These are phyloP conservation scores for Durio zibethinus DNA, from an alignment of 345 rosid genomes.

Conservation along the genomic window DNA sequence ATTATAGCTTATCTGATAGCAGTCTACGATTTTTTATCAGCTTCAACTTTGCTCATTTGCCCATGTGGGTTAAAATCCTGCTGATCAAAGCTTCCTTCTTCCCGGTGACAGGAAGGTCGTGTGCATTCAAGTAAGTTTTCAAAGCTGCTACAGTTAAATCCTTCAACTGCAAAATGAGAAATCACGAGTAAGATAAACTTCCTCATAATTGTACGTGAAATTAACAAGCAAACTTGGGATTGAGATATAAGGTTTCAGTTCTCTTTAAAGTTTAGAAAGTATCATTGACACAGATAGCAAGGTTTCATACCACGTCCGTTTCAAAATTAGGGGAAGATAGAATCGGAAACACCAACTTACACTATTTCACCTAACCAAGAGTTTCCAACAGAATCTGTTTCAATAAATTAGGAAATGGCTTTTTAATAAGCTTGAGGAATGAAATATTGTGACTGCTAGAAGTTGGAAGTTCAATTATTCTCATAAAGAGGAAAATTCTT, in stretches of 20 bases:
- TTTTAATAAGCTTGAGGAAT: not conserved
- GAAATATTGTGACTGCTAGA: not conserved
- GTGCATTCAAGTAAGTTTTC: constrained; percentile 64
- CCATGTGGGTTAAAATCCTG: constrained; percentile 72
- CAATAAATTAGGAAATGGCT: not conserved
- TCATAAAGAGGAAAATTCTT: not conserved
- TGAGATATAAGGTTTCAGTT: not conserved
- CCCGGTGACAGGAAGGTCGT: constrained; percentile 58
- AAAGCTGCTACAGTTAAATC: constrained; percentile 68
- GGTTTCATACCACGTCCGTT: not conserved
- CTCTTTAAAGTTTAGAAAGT: not conserved
- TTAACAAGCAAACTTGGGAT: not conserved
- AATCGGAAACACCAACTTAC: not conserved
- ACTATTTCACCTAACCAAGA: not conserved
- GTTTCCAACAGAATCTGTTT: not conserved
- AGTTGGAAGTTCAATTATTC: not conserved
- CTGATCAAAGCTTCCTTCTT: constrained; percentile 73
- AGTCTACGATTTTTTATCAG: not conserved
- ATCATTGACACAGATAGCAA: not conserved
- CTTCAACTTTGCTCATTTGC: constrained; percentile 33
- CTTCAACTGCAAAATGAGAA: constrained; percentile 54
- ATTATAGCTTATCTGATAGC: not conserved
- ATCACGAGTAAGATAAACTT: constrained; percentile 1
- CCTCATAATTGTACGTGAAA: not conserved
- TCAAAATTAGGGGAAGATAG: not conserved